Percentiles rank a stretch among this genome's conserved stretches.
Conservation (phyloP, 2,329 filamentous ascomycete species). For the Botrytis tulipae region DNA sequence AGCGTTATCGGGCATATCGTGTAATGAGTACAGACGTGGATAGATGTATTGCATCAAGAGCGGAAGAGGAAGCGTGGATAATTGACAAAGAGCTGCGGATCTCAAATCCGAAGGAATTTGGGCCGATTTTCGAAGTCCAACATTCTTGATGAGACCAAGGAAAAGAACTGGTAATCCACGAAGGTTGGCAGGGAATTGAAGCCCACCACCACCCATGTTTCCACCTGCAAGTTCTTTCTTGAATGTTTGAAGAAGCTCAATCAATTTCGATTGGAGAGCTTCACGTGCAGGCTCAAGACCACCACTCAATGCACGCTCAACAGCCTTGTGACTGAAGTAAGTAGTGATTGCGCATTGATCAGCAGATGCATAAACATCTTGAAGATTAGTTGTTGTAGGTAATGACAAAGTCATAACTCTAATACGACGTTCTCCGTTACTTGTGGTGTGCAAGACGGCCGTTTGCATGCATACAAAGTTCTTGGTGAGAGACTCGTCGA, state of each 20-base stretch:
- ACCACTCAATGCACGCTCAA: conserved; percentile 81
- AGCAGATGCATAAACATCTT: conserved; percentile 89
- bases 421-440: conserved; percentile 94
- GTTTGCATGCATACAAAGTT: conserved; percentile 90
- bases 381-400: conserved; percentile 86
- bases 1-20: conserved; percentile 95
- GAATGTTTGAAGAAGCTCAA: conserved; percentile 91
- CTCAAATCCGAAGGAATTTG: conserved; percentile 93
- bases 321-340: conserved; percentile 97
- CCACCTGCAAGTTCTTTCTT: conserved; percentile 94
- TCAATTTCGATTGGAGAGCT: conserved; percentile 84
- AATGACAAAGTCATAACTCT: conserved; percentile 90
- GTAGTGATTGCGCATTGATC: conserved; percentile 91
- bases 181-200: conserved; percentile 93
- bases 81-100: conserved; percentile 84
- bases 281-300: conserved; percentile 90
- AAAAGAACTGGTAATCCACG: conserved; percentile 86
- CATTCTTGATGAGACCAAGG: conserved; percentile 92
- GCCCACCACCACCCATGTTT: conserved; percentile 86
- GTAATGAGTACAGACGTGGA: conserved; percentile 78
- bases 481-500: conserved; percentile 91
- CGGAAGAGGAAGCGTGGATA: conserved; percentile 90
- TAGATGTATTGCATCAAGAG: conserved; percentile 93
- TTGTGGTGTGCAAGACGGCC: conserved; percentile 94
- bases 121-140: conserved; percentile 86